Evolutionary conservation across 1,284 basidiomycete genomes (phyloP).

Genomic region (Neonothopanus nambi): DNA sequence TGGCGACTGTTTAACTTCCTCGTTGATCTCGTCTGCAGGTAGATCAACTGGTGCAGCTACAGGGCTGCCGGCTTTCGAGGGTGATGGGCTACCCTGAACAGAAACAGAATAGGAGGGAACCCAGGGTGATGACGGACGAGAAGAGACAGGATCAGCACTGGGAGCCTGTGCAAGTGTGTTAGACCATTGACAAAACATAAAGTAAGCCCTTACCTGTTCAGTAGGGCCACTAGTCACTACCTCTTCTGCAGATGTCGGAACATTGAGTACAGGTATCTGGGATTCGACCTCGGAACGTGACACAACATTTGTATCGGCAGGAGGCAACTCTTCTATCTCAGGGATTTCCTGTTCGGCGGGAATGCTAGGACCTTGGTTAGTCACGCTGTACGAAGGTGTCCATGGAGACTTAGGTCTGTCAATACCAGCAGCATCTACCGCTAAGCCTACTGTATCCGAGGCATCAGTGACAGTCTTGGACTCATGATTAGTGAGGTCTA

Average conservation of each 20-base stretch:
- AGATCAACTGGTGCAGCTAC: not conserved
- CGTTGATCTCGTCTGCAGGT: not conserved
- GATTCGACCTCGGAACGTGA: not conserved
- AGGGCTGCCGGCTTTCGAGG: conserved; percentile 1
- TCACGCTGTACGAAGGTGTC: conserved; percentile 45
- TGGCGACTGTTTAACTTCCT: not conserved
- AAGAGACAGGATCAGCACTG: not conserved
- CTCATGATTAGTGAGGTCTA: too few species aligned
- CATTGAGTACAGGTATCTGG: not conserved
- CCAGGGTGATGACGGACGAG: conserved; percentile 25
- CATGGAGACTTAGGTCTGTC: conserved; percentile 40
- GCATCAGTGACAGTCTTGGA: not conserved
- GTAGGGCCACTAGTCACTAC: not conserved
- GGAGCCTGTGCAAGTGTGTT: not conserved
- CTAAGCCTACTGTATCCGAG: not conserved
- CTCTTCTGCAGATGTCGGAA: not conserved
- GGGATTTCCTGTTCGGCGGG: conserved; percentile 23
- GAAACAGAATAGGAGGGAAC: conserved; percentile 27
- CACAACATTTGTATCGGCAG: conserved; percentile 8
- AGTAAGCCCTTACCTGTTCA: too few species aligned
- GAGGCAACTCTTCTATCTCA: conserved; percentile 28
- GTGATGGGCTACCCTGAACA: conserved; percentile 26
- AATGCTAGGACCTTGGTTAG: conserved; percentile 34
- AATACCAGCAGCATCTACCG: conserved; percentile 10
- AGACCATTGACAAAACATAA: too few species aligned